Conservation (phyloP, 495 filamentous ascomycete species). For the Neurospora pannonica region DNA sequence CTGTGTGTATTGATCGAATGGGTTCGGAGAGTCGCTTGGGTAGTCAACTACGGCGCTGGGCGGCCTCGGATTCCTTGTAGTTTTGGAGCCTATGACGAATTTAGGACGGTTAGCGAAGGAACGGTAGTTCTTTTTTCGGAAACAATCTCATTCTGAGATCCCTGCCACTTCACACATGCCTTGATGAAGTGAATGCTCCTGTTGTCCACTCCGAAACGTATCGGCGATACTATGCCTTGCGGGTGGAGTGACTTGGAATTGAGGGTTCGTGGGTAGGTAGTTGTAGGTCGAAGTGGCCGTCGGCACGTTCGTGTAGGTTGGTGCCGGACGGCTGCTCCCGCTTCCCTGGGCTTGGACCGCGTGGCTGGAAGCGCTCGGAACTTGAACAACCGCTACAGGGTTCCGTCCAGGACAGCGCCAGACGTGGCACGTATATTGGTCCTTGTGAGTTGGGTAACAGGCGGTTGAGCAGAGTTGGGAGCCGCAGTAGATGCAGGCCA, state of each 20-base stretch:
- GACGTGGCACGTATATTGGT: neutral
- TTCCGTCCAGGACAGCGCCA: neutral
- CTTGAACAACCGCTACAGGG: neutral
- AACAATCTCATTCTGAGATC: neutral
- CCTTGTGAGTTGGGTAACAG: neutral
- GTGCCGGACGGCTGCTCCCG: neutral
- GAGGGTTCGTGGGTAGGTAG: neutral
- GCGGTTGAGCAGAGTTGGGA: neutral
- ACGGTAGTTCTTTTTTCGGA: neutral
- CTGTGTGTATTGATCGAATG: neutral
- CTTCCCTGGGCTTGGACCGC: neutral
- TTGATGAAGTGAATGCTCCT: neutral
- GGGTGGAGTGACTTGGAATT: neutral
- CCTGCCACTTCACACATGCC: neutral
- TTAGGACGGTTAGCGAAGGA: neutral
- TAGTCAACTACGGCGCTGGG: neutral
- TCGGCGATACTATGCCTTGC: neutral
- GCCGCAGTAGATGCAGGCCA: neutral
- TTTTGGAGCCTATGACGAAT: neutral
- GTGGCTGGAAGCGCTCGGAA: neutral
- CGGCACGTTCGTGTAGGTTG: neutral
- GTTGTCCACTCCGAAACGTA: neutral
- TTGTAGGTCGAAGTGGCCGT: neutral
- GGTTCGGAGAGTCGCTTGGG: neutral
- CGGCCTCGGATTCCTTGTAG: neutral